Percentiles rank a stretch among this genome's conserved stretches.
phyloP scores from a whole-genome alignment of 1,284 basidiomycete species.

The Cryptococcus neoformans region DNA sequence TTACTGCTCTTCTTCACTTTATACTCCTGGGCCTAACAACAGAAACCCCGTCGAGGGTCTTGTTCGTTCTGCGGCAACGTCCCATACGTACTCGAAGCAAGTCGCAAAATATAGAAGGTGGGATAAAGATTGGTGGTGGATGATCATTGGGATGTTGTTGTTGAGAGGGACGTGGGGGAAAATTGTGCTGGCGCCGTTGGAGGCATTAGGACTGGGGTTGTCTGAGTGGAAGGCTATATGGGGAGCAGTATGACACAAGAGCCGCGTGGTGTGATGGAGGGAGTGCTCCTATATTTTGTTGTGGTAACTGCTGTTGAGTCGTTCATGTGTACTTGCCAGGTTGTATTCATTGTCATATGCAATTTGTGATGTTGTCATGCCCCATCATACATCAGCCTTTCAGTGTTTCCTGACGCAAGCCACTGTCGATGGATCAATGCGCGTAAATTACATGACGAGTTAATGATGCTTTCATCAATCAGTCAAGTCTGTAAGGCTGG shows the following conservation, averaged over 20 bases:
- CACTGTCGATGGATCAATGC: too few species aligned
- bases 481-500: too few species aligned
- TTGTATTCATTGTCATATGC: too few species aligned
- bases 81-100: conserved; percentile 4
- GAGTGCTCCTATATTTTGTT: too few species aligned
- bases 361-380: too few species aligned
- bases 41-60: conserved; percentile 15
- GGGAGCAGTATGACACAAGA: conserved; percentile 6
- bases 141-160: conserved; percentile 41
- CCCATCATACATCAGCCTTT: too few species aligned
- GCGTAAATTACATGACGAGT: too few species aligned
- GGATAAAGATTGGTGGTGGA: conserved; percentile 46
- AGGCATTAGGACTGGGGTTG: conserved; percentile 22
- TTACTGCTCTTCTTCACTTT: not conserved
- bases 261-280: too few species aligned
- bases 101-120: conserved; percentile 8
- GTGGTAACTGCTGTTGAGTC: not conserved
- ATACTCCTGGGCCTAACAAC: not conserved
- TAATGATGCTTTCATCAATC: too few species aligned
- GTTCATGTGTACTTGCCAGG: not conserved
- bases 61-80: conserved; percentile 7
- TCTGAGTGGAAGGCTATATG: conserved; percentile 20
- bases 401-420: too few species aligned
- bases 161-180: conserved; percentile 43
- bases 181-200: conserved; percentile 28